Evolutionary conservation across 1,284 basidiomycete species (phyloP).

Genomic region (Puccinia novopanici): DNA sequence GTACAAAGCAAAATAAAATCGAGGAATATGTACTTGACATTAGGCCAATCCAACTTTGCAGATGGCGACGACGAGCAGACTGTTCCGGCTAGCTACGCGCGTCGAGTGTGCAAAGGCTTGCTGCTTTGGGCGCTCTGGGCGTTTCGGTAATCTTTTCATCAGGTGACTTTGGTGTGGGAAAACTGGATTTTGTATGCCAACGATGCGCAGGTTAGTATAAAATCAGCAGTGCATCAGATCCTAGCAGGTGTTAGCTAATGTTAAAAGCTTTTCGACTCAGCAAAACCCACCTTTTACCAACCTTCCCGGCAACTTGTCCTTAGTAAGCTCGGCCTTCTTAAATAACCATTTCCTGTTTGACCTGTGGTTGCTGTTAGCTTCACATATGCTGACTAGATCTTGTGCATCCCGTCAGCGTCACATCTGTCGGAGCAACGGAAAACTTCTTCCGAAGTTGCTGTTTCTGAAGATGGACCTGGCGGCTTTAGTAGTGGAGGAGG

Average conservation of each 20-base stretch:
- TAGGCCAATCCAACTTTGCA: not conserved
- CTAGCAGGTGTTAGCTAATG: not conserved
- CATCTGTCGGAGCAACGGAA: constrained; percentile 56
- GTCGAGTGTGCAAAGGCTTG: constrained; percentile 59
- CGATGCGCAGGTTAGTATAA: constrained; percentile 14
- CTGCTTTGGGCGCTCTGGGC: constrained; percentile 60
- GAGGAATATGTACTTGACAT: too few species aligned
- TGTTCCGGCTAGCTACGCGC: constrained; percentile 52
- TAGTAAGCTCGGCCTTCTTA: constrained; percentile 29
- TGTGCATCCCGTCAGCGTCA: constrained; percentile 36
- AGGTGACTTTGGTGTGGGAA: constrained; percentile 56
- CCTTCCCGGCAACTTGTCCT: constrained; percentile 48
- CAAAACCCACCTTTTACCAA: constrained; percentile 24
- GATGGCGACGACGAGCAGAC: constrained; percentile 55
- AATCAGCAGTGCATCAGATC: not conserved
- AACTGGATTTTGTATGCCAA: constrained; percentile 35
- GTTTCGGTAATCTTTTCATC: constrained; percentile 61
- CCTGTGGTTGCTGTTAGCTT: not conserved
- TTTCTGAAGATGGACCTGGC: constrained; percentile 31
- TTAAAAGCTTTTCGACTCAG: not conserved
- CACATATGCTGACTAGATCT: not conserved
- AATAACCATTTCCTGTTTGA: not conserved
- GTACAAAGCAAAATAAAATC: too few species aligned
- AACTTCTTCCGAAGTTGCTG: constrained; percentile 56
- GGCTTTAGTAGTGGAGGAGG: constrained; percentile 46